Evolutionary conservation across 1,284 basidiomycete species (phyloP).

Genomic region (Papiliotrema terrestris): DNA sequence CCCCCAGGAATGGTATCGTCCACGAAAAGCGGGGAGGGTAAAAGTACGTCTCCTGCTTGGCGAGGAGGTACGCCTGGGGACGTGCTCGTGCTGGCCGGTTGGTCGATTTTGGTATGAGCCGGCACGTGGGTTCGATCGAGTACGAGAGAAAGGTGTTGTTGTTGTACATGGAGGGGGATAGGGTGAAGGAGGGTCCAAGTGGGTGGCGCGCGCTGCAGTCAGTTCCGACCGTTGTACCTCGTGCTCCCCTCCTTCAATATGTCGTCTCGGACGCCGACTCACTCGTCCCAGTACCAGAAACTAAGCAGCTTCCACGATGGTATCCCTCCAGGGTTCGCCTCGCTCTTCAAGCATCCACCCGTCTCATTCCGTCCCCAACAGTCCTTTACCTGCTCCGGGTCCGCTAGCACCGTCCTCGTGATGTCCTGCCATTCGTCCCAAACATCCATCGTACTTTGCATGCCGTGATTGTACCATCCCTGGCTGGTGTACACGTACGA

Average conservation of each 20-base stretch:
- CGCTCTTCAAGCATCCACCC: slow-evolving; percentile 29
- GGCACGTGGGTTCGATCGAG: slow-evolving; percentile 46
- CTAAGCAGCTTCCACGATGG: slow-evolving; percentile 45
- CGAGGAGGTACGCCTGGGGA: slow-evolving; percentile 42
- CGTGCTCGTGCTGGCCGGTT: slow-evolving; percentile 18
- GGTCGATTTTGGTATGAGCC: slow-evolving; percentile 21
- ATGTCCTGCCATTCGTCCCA: slow-evolving; percentile 29
- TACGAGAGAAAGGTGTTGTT: slow-evolving; percentile 46
- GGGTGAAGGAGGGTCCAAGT: slow-evolving; percentile 44
- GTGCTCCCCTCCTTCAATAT: too few species aligned
- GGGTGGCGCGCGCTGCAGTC: slow-evolving; percentile 33
- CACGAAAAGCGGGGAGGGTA: slow-evolving; percentile 22
- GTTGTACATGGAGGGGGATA: slow-evolving; percentile 41
- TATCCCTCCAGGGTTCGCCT: slow-evolving; percentile 34
- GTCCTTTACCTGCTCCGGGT: slow-evolving; percentile 28
- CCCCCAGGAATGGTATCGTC: slow-evolving; percentile 20
- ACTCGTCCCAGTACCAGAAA: slow-evolving; percentile 47
- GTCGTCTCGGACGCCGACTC: too few species aligned
- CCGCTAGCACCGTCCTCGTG: slow-evolving; percentile 30
- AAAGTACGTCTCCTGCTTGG: slow-evolving; percentile 44
- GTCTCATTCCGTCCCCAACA: slow-evolving; percentile 21
- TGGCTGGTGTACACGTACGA: slow-evolving; percentile 33
- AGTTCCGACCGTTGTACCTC: neutral
- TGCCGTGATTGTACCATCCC: slow-evolving; percentile 35
- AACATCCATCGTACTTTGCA: slow-evolving; percentile 28